Base-by-base conservation (phyloP, 192 early-diverging fungal genomes). In the Helicostylum pulchrum region DNA sequence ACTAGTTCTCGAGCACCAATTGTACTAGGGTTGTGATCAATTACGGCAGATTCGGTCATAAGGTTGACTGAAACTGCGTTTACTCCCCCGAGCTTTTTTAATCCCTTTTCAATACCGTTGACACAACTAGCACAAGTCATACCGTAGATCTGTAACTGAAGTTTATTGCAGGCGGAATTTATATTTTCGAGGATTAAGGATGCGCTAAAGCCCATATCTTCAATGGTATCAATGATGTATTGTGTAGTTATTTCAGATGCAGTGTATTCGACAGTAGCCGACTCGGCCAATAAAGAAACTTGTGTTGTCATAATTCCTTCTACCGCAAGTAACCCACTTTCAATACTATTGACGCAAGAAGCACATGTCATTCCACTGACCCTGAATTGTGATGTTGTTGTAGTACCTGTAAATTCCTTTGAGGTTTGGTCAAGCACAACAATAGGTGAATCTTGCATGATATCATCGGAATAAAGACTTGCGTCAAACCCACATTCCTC, bases 41-140 rank as follows among this genome's bases (percentile, higher is more conserved):
- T 76, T 4, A 77, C 74, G 10, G 88, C 94, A 2, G 77, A 77
- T 78, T 94, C 86, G 20, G 83, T 80, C 23, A 90, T 79, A 42
- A 95, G 78, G 65, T 89, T 91, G 47, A 98, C 90, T 0, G 83
- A 75, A 32, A 81, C 62, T 3, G 32, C 20, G 1, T 52, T 21
- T 7, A 74, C 50, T 0, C 86, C 89, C 4, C 70, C 71, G 66
- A 84, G 44, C 30, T 81, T 83, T 5, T 49, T 57, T 1, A 92
- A 67, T 32, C 78, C 82, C 0, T 70, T 67, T 71, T 90, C 83
- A 51, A 97, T 85, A 8, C 85, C 75, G 23, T 78, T 81, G 19
- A 95, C 90, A 75, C 94, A 97, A 12, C 92, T 90, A 0, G 87
- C 85, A 50, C 94, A 96, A 0, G 93, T 90, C 88, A 97, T 92